phyloP scores from a whole-genome alignment of 495 filamentous ascomycete species.

The Friedmanniomyces simplex region DNA sequence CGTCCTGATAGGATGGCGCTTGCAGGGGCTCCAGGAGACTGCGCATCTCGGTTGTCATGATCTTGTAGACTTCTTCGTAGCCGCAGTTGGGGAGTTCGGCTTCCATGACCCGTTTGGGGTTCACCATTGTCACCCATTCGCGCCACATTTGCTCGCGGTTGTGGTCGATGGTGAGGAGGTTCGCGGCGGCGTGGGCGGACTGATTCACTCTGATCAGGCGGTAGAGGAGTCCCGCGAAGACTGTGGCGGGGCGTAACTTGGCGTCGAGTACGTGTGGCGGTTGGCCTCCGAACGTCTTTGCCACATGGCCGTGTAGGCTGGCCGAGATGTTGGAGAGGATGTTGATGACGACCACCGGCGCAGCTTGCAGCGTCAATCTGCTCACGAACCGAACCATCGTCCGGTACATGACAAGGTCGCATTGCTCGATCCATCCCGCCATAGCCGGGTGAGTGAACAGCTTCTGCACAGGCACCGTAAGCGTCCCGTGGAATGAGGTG shows the following conservation, averaged over 20 bases:
- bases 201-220: constrained; percentile 83
- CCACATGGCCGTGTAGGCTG: constrained; percentile 64
- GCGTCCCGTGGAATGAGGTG: constrained; percentile 84
- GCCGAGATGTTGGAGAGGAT: constrained; percentile 77
- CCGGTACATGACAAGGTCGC: constrained; percentile 89
- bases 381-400: constrained; percentile 89
- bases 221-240: constrained; percentile 77
- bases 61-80: constrained; percentile 56
- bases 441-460: constrained; percentile 71
- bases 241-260: constrained; percentile 74
- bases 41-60: constrained; percentile 65
- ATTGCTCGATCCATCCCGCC: constrained; percentile 87
- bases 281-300: constrained; percentile 65
- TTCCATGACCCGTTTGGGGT: constrained; percentile 45
- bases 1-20: constrained; percentile 43
- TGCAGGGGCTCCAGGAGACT: constrained; percentile 56
- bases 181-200: constrained; percentile 74
- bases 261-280: constrained; percentile 75
- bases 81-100: constrained; percentile 44
- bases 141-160: constrained; percentile 85
- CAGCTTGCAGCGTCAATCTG: constrained; percentile 74
- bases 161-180: constrained; percentile 59
- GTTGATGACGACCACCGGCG: constrained; percentile 71
- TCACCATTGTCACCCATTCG: constrained; percentile 76
- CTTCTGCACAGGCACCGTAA: constrained; percentile 96